Percentiles rank a stretch among this genome's conserved stretches.
These are phyloP conservation scores for Apiospora arundinis DNA, from an alignment of 2,329 filamentous ascomycete species.

Conservation along the genomic window DNA sequence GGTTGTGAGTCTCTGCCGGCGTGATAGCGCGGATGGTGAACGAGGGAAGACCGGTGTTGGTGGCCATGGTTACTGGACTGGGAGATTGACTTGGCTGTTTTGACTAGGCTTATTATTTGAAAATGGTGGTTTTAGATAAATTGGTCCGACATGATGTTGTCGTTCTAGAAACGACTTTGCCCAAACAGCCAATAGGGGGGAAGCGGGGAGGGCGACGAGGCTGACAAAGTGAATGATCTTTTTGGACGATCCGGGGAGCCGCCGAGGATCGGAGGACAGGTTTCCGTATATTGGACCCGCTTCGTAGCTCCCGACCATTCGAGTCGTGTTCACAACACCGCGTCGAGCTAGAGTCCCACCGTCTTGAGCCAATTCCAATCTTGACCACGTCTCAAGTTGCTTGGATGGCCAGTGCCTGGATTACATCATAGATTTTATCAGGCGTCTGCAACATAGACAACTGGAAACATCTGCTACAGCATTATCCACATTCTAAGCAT, in stretches of 20 bases:
- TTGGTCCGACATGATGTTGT: neutral
- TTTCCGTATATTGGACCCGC: neutral
- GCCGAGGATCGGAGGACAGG: conserved; percentile 2
- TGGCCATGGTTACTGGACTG: conserved; percentile 3
- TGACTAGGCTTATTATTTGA: too few relatives aligned
- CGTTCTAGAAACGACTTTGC: neutral
- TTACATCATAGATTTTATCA: neutral
- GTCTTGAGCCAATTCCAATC: neutral
- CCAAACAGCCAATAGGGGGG: neutral
- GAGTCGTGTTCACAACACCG: neutral
- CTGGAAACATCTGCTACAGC: too few relatives aligned
- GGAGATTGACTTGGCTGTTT: neutral
- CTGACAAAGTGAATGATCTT: neutral
- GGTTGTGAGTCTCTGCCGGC: conserved; percentile 30
- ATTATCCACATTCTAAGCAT: neutral
- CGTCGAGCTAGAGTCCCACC: neutral
- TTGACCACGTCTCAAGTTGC: neutral
- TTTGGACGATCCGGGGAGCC: neutral
- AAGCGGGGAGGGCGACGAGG: neutral
- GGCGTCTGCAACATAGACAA: neutral
- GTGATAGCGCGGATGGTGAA: conserved; percentile 30
- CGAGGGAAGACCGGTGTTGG: conserved; percentile 11
- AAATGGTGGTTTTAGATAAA: too few relatives aligned
- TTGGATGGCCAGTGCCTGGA: too few relatives aligned
- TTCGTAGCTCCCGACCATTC: neutral